Evolutionary conservation across 2,329 filamentous ascomycete species (phyloP).

Genomic region (Fusarium domesticum): DNA sequence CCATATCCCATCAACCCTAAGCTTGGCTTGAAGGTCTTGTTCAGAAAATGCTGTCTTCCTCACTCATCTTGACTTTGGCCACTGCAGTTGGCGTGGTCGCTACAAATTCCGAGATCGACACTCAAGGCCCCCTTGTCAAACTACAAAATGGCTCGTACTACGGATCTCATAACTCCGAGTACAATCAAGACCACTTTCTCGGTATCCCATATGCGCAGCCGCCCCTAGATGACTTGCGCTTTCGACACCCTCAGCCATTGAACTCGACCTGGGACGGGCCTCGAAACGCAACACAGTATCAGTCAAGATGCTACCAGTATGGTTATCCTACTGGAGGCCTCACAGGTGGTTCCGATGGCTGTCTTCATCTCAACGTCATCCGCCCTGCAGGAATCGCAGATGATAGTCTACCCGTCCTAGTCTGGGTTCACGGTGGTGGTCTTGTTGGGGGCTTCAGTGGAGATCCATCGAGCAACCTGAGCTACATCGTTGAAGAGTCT

Average conservation of each 20-base stretch:
- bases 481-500: slow-evolving; percentile 12
- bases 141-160: slow-evolving; percentile 18
- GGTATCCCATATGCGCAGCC: slow-evolving; percentile 18
- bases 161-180: slow-evolving; percentile 3
- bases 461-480: slow-evolving; percentile 3
- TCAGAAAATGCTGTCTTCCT: slow-evolving; percentile 4
- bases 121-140: slow-evolving; percentile 1
- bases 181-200: slow-evolving; percentile 16
- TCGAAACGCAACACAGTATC: slow-evolving; percentile 15
- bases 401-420: slow-evolving; percentile 10
- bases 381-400: background rate
- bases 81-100: background rate
- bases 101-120: background rate
- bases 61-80: background rate
- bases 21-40: too few species aligned
- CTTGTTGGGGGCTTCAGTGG: slow-evolving; percentile 11
- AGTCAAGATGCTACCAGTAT: slow-evolving; percentile 15
- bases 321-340: slow-evolving; percentile 8
- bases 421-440: slow-evolving; percentile 19
- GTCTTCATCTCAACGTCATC: slow-evolving; percentile 15
- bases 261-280: slow-evolving; percentile 12
- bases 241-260: slow-evolving; percentile 10
- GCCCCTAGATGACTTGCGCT: slow-evolving; percentile 13
- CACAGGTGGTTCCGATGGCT: slow-evolving; percentile 12
- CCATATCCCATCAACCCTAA: background rate